Base-by-base conservation (phyloP, 108 stramenopile genomes). In the Cyclotella distinguenda region DNA sequence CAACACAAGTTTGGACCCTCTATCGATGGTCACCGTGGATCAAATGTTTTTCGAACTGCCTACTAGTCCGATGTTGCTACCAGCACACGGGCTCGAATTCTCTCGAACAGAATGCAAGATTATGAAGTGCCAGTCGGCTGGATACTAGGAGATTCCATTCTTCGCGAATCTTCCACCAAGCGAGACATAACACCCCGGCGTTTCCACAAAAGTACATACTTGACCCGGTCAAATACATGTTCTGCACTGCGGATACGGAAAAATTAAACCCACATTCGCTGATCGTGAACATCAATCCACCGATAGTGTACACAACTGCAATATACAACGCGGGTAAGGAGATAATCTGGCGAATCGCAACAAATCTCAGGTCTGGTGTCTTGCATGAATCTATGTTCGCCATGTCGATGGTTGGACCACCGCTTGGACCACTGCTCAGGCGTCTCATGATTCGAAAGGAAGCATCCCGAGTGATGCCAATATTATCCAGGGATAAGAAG, bases 211-310 rank as follows among this genome's bases (percentile, higher is more conserved):
- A 44, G 35, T 44, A 59, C 23, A 59, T 13, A 4, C 8, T 28
- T 13, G 58, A 43, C 4, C 58, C 58, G 4, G 35, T 28, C 27
- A 59, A 44, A 26, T 59, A 59, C 9, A 59, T 27, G 26, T 44
- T 59, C 27, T 59, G 58, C 28, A 42, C 34, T 13, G 38, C 21
- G 1, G 25, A 43, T 7, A 15, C 1, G 15, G 58, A 59, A 15
- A 59, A 44, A 8, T 40, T 19, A 2, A 42, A 43, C 15, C 5
- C 15, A 43, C 28, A 33, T 33, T 25, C 58, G 3, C 58, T 40
- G 32, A 59, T 28, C n/a, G 42, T 59, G 12, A 59, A 43, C 38
- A 59, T 27, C 5, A 59, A 42, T 5, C 58, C 58, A n/a, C 26
- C 58, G 28, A 43, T 59, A 18, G 42, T n/a, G 42, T 59, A 43